Evolutionary conservation across 495 filamentous ascomycete genomes (phyloP).

Genomic region (Aspergillus ellipticus): DNA sequence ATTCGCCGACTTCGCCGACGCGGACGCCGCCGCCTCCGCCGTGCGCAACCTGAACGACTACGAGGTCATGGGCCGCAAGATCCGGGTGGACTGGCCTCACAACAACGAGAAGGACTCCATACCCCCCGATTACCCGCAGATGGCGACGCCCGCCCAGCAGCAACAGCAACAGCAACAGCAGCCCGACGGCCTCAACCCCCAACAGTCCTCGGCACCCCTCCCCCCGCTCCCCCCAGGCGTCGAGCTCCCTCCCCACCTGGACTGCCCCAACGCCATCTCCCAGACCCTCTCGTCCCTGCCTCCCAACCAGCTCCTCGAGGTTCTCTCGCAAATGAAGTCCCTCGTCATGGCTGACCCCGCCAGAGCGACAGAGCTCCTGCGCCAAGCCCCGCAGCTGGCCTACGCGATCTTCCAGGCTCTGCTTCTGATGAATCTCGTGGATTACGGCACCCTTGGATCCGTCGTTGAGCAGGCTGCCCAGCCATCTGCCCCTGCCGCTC

Average conservation of each 20-base stretch:
- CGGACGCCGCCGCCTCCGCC: slow-evolving; percentile 87
- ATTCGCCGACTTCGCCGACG: slow-evolving; percentile 89
- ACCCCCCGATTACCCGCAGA: slow-evolving; percentile 43
- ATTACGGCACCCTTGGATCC: slow-evolving; percentile 53
- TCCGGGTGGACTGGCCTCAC: slow-evolving; percentile 92
- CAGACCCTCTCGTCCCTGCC: slow-evolving; percentile 81
- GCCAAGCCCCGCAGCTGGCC: slow-evolving; percentile 85
- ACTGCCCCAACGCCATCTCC: slow-evolving; percentile 85
- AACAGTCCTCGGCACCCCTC: slow-evolving; percentile 45
- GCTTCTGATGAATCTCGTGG: slow-evolving; percentile 88
- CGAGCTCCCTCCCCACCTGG: slow-evolving; percentile 74
- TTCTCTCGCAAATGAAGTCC: slow-evolving; percentile 90
- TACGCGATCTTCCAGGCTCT: slow-evolving; percentile 97
- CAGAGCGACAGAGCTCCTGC: slow-evolving; percentile 81
- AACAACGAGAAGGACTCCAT: slow-evolving; percentile 77
- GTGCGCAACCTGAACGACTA: slow-evolving; percentile 95
- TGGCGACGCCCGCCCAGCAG: no score
- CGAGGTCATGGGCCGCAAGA: slow-evolving; percentile 91
- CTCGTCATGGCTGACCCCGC: slow-evolving; percentile 75
- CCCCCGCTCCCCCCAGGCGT: slow-evolving; percentile 81
- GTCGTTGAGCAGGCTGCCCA: slow-evolving; percentile 55
- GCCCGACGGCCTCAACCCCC: slow-evolving; percentile 25
- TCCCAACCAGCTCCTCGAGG: slow-evolving; percentile 86
- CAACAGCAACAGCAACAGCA: slow-evolving; percentile 11
- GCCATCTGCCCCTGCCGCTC: slow-evolving; percentile 27